Evolutionary conservation across 768 basidiomycete species (phyloP), one percentile per base, ranked within the genome.

Genomic region (Xerocomellus dryophilus): DNA sequence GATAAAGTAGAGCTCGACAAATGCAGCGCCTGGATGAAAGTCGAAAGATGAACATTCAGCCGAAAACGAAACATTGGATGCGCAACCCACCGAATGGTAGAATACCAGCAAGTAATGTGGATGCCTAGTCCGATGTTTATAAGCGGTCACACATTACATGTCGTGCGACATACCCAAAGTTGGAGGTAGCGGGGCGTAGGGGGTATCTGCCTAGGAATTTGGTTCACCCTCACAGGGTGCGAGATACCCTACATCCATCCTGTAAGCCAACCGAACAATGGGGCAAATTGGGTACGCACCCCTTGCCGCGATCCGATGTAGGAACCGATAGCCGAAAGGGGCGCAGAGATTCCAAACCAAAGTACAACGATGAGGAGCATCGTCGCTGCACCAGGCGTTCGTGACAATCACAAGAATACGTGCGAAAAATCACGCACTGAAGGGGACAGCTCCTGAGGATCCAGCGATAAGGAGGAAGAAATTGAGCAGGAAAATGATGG

Each of bases 161-260:
- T 40, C 39, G 29, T 38, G 62, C 35, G 39, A 74, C 77, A 47
- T 69, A 90, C 91, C 86, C 86, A 86, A 59, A 86, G 87, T 42
- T 78, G 80, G 43, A 97, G 82, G 68, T 97, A 95, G 67, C 83
- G 90, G 23, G 91, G 92, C 9, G 77, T 70, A 11, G 91, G 90
- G 1, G 96, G 96, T 51, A 98, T 94, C 68, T 98, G 96, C n/a
- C 95, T 82, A 14, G 96, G 96, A 53, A 98, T 98, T 52, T 84
- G 88, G 60, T 96, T 92, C 29, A 94, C 90, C 54, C 94, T 79
- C 36, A 93, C 89, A 11, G 94, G 95, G 66, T 93, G 82, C n/a
- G 76, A 71, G 51, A 97, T 71, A 27, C 73, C 77, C 91, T 95
- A 57, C 5, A 48, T 40, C 44, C 40, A 20, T 38, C 51, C 23